Base-by-base conservation (phyloP, 1,139 yeast genomes). In the Arxiozyma bovina region DNA sequence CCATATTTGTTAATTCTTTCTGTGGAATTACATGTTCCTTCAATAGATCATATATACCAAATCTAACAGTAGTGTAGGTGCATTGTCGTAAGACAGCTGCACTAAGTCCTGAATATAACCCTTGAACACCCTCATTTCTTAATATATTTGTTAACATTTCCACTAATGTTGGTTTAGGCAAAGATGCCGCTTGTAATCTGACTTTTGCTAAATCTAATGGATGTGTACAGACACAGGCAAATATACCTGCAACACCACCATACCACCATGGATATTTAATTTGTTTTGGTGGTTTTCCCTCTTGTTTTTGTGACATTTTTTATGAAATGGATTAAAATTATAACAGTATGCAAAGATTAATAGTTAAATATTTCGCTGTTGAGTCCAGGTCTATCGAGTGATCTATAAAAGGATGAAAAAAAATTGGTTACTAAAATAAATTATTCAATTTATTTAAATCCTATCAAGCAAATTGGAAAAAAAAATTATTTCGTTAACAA, bases 21-120 rank as follows among this genome's bases (percentile, higher is more conserved):
- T 64, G 55, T 54, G 77, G 77, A 50, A 74, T 67, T 58, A 76
- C 70, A 48, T 72, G 63, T 50, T 83, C 89, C 64, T 89, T 89
- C 63, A 87, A 73, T 58, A 74, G 77, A 67, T 88, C 96, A 68
- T 89, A 89, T 21, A 84, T 80, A 27, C 96, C 96, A 66, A 89
- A 88, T 65, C 96, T 75, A 1, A 89, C 83, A 1, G 95, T 85
- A 1, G 96, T 87, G 68, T 89, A 89, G 1, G 96, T 88, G 1
- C 89, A 95, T 70, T 89, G 96, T 66, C 96, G 80, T 56, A 89
- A 74, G 52, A 88, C 71, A 1, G 94, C 85, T 1, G 96, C 96
- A 52, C 87, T 81, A 51, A 89, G 75, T 0, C 96, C 96, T 0
- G 89, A 81, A 67, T 88, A 88, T 27, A 87, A 77, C 46, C 85